Conservation (phyloP, 1,284 basidiomycete species). For the Somion occarium region DNA sequence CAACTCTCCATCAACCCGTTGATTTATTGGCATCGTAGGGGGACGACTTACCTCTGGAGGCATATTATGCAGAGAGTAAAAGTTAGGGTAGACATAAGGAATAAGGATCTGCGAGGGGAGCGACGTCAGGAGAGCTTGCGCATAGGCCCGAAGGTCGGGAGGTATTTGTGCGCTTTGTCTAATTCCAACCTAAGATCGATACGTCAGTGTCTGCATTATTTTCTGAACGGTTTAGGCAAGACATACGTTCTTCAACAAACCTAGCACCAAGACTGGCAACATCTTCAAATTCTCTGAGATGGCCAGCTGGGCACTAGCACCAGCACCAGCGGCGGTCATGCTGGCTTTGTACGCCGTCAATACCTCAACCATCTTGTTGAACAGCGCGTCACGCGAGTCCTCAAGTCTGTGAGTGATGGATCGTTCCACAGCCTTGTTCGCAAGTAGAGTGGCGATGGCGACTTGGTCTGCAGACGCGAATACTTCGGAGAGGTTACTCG, state of each 20-base stretch:
- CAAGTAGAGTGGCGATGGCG: slow-evolving; percentile 84
- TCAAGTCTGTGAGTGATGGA: slow-evolving; percentile 88
- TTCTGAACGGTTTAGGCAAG: neutral
- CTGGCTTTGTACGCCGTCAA: slow-evolving; percentile 92
- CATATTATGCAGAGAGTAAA: slow-evolving; percentile 99
- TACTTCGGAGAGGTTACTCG: slow-evolving; percentile 88
- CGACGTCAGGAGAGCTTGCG: slow-evolving; percentile 89
- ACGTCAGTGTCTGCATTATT: slow-evolving; percentile 5
- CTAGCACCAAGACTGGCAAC: slow-evolving; percentile 87
- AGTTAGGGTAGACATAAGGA: slow-evolving; percentile 91
- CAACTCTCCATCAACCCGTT: too few species aligned
- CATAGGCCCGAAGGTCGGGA: slow-evolving; percentile 93
- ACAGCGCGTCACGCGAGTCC: slow-evolving; percentile 88
- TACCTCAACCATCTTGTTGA: slow-evolving; percentile 89
- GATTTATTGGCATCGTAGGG: neutral
- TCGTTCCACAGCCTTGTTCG: slow-evolving; percentile 97
- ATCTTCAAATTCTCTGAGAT: slow-evolving; percentile 93
- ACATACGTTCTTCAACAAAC: slow-evolving; percentile 89
- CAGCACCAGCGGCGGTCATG: slow-evolving; percentile 91
- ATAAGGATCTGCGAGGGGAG: slow-evolving; percentile 88
- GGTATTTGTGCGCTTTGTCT: slow-evolving; percentile 96
- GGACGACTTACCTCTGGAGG: slow-evolving; percentile 64
- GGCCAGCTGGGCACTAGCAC: slow-evolving; percentile 91
- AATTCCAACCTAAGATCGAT: slow-evolving; percentile 68
- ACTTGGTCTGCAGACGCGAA: slow-evolving; percentile 95